Evolutionary conservation across 305 asterid genomes (phyloP).

Genomic region (Striga hermonthica): DNA sequence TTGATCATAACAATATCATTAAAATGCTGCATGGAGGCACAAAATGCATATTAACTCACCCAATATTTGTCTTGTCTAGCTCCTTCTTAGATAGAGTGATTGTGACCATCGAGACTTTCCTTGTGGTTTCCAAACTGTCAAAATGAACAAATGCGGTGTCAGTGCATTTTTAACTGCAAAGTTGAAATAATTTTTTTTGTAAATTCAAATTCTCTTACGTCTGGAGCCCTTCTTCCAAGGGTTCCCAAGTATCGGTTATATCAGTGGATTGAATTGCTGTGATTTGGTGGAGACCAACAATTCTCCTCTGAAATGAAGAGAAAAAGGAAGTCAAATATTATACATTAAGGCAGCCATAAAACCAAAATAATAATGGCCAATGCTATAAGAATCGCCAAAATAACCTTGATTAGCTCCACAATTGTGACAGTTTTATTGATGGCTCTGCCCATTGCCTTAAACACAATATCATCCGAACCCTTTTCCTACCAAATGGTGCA

Average conservation of each 20-base stretch:
- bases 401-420: slow-evolving; percentile 50
- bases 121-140: slow-evolving; percentile 65
- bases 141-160: slow-evolving; percentile 19
- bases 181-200: not conserved
- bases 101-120: slow-evolving; percentile 83
- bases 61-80: slow-evolving; percentile 52
- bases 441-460: slow-evolving; percentile 63
- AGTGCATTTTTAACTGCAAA: not conserved
- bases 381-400: not conserved
- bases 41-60: slow-evolving; percentile 42
- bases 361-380: not conserved
- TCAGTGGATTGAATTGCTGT: slow-evolving; percentile 73
- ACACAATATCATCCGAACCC: slow-evolving; percentile 43
- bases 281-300: slow-evolving; percentile 82
- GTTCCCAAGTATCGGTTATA: slow-evolving; percentile 85
- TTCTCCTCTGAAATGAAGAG: slow-evolving; percentile 53
- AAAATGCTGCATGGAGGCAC: not conserved
- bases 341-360: slow-evolving; percentile 27
- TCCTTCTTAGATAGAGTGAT: slow-evolving; percentile 66
- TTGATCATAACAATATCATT: too few relatives aligned
- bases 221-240: slow-evolving; percentile 87
- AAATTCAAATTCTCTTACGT: slow-evolving; percentile 46
- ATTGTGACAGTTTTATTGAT: slow-evolving; percentile 53
- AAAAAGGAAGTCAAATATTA: not conserved
- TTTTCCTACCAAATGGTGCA: slow-evolving; percentile 35